Conservation (phyloP, 352 stramenopile species). For the Phytophthora pinifolia region DNA sequence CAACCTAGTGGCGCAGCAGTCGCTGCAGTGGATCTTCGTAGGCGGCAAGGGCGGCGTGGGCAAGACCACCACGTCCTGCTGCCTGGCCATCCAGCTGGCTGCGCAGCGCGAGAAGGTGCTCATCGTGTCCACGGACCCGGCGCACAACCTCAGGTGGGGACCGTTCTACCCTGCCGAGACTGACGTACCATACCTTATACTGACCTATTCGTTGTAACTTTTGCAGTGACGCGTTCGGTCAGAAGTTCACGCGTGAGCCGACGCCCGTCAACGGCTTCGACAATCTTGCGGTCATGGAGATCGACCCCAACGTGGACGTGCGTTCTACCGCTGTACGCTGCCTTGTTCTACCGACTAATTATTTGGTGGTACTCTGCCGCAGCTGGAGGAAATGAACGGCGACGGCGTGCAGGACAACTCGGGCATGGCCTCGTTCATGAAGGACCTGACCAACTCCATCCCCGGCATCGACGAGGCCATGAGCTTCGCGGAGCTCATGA, state of each 20-base stretch:
- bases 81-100: conserved; percentile 92
- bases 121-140: conserved; percentile 99
- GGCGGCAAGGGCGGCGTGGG: conserved; percentile 94
- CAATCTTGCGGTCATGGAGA: conserved; percentile 99
- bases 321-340: conserved; percentile 1
- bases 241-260: conserved; percentile 98
- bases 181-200: background rate
- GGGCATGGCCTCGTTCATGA: conserved; percentile 94
- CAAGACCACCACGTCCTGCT: conserved; percentile 99
- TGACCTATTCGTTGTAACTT: conserved; percentile 2
- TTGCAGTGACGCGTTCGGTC: conserved; percentile 96
- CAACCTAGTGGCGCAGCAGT: conserved; percentile 89
- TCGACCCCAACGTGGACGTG: conserved; percentile 93
- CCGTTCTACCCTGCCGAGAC: background rate
- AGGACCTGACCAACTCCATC: conserved; percentile 97
- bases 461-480: conserved; percentile 99
- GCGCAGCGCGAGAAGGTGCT: conserved; percentile 94
- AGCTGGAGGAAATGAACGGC: conserved; percentile 84
- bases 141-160: conserved; percentile 96
- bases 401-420: conserved; percentile 86
- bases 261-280: conserved; percentile 97
- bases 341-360: conserved; percentile 9
- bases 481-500: conserved; percentile 99
- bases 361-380: background rate
- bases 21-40: conserved; percentile 95